Base-by-base conservation (phyloP, 2,329 filamentous ascomycete genomes). In the Drechslerella coelobrocha region DNA sequence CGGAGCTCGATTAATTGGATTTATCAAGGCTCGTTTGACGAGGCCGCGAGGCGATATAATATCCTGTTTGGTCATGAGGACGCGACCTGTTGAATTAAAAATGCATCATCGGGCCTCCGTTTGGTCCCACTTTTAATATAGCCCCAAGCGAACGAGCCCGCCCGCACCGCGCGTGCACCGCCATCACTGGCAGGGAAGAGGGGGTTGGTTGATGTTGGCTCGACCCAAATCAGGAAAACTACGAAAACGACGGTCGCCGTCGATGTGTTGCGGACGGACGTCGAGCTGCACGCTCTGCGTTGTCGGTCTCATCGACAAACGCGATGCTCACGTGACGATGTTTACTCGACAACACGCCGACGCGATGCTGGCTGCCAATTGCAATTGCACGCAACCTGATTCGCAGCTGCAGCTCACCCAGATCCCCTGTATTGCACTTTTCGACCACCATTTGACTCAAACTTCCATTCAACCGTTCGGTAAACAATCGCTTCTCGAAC, bases 131-230 rank as follows among this genome's bases (percentile, higher is more conserved):
- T 45, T 17, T 23, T 17, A 6, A 2, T 21, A 19, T 45, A 45
- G 14, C 41, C 41, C 41, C 41, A 45, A 45, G 41, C 41, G 41
- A 45, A n/a, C 41, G 17, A 45, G 17, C 41, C 41, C 29, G 29
- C 29, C 29, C 29, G 29, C n/a, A n/a, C n/a, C n/a, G n/a, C n/a
- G n/a, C n/a, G n/a, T n/a, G n/a, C n/a, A n/a, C n/a, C n/a, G n/a
- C n/a, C n/a, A n/a, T n/a, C n/a, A n/a, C n/a, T n/a, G n/a, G n/a
- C n/a, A n/a, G n/a, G n/a, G n/a, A n/a, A n/a, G n/a, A n/a, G n/a
- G n/a, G n/a, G n/a, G n/a, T n/a, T n/a, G n/a, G n/a, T n/a, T n/a
- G n/a, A n/a, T n/a, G n/a, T n/a, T n/a, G n/a, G n/a, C n/a, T n/a
- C n/a, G n/a, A n/a, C n/a, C n/a, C n/a, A n/a, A n/a, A n/a, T 39